Conservation (phyloP, 2,329 filamentous ascomycete genomes). For the Exophiala spinifera region DNA sequence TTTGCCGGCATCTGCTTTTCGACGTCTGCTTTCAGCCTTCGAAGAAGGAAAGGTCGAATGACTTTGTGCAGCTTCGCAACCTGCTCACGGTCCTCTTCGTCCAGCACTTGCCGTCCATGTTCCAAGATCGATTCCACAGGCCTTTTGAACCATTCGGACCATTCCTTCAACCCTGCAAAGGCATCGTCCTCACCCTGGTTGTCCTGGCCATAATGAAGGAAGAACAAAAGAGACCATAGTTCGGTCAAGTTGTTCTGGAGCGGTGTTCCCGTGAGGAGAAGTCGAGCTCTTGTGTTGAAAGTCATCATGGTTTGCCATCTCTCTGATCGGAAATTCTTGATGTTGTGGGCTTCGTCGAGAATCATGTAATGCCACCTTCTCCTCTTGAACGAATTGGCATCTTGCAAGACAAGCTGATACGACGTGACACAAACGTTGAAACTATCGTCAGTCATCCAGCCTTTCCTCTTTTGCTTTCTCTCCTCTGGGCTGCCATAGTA, state of each 20-base stretch:
- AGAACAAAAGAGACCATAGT: constrained; percentile 94
- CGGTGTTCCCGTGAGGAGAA: constrained; percentile 89
- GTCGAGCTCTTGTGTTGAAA: constrained; percentile 83
- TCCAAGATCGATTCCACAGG: constrained; percentile 95
- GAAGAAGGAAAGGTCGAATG: constrained; percentile 83
- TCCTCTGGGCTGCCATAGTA: constrained; percentile 96
- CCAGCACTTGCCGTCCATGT: constrained; percentile 88
- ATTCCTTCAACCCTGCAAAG: constrained; percentile 92
- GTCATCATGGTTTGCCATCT: constrained; percentile 93
- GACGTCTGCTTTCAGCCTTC: constrained; percentile 90
- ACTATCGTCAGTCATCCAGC: constrained; percentile 87
- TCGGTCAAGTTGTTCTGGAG: constrained; percentile 96
- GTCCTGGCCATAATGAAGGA: constrained; percentile 84
- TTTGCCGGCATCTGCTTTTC: constrained; percentile 99
- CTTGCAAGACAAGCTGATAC: constrained; percentile 92
- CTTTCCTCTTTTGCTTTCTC: constrained; percentile 81
- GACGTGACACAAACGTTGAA: constrained; percentile 99
- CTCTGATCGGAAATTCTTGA: constrained; percentile 98
- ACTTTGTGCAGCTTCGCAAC: constrained; percentile 94
- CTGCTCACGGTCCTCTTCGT: constrained; percentile 86
- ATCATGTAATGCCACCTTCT: constrained; percentile 97
- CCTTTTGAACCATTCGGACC: constrained; percentile 92
- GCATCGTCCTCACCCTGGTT: constrained; percentile 74
- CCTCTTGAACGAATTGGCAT: constrained; percentile 89
- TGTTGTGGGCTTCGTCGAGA: constrained; percentile 96